A percentile compares a stretch with the other conserved stretches of the same genome.
phyloP scores from a whole-genome alignment of 305 asterid genomes.

The Solanum chacoense region DNA sequence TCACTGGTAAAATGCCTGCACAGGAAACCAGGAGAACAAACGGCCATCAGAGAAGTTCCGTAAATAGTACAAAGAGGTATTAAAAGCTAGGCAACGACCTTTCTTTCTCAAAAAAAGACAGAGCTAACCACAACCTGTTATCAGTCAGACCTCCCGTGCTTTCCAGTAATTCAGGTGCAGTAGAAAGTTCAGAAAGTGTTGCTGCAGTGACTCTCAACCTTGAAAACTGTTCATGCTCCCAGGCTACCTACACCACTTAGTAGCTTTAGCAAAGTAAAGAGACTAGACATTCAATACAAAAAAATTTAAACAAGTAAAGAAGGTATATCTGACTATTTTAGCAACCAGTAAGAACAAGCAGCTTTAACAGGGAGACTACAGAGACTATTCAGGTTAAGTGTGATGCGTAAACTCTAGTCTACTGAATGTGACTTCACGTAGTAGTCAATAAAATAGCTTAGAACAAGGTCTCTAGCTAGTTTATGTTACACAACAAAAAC shows the following conservation, averaged over 20 bases:
- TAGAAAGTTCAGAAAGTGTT: slow-evolving; percentile 61
- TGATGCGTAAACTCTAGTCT: neutral
- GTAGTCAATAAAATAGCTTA: neutral
- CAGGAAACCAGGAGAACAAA: slow-evolving; percentile 17
- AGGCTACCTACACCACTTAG: slow-evolving; percentile 62
- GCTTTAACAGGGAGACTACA: neutral
- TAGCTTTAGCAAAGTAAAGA: slow-evolving; percentile 20
- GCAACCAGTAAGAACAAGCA: neutral
- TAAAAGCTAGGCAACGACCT: slow-evolving; percentile 24
- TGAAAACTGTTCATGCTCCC: slow-evolving; percentile 98
- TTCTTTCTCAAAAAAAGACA: neutral
- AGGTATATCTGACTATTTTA: neutral
- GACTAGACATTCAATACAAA: neutral
- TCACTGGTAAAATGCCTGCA: slow-evolving; percentile 51
- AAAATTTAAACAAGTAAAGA: neutral
- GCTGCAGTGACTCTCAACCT: slow-evolving; percentile 87
- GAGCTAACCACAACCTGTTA: slow-evolving; percentile 44
- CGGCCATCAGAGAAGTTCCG: neutral
- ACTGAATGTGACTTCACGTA: neutral
- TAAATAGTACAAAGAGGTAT: neutral
- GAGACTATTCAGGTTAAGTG: neutral
- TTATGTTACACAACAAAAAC: neutral
- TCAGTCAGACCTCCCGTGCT: slow-evolving; percentile 64
- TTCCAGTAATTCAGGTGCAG: slow-evolving; percentile 81
- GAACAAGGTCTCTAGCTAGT: neutral